Percentiles rank a stretch among this genome's conserved stretches.
Evolutionary conservation across 2,329 filamentous ascomycete genomes (phyloP).

Genomic region (Trichothecium roseum): DNA sequence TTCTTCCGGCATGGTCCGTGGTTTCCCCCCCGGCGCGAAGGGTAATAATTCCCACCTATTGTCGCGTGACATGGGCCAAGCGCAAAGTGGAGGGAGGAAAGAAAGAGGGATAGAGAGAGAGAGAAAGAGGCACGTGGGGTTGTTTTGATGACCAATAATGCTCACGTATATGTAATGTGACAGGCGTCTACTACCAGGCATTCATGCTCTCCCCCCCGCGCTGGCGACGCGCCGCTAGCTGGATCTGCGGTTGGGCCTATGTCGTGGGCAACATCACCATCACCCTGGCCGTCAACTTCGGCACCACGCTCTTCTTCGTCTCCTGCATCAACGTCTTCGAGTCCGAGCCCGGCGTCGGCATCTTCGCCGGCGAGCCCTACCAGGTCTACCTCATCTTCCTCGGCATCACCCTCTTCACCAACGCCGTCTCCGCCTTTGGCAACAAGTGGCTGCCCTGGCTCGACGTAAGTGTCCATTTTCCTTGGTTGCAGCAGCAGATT

Average conservation of each 20-base stretch:
- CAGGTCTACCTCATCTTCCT: constrained; percentile 65
- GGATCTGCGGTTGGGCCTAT: constrained; percentile 68
- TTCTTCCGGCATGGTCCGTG: neutral
- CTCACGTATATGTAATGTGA: neutral
- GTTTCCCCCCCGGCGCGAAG: too few relatives aligned
- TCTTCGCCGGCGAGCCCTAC: constrained; percentile 43
- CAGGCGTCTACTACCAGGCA: constrained; percentile 63
- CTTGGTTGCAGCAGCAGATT: neutral
- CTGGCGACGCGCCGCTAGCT: constrained; percentile 55
- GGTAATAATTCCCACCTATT: too few relatives aligned
- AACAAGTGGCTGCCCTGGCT: constrained; percentile 58
- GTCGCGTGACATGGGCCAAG: too few relatives aligned
- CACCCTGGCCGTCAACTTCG: constrained; percentile 74
- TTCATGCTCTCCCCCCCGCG: constrained; percentile 58
- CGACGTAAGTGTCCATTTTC: constrained; percentile 45
- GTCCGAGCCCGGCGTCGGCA: constrained; percentile 26
- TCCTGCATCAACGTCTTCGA: constrained; percentile 47
- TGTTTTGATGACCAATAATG: neutral
- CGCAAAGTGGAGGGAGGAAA: too few relatives aligned
- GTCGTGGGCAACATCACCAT: constrained; percentile 75
- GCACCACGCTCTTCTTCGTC: constrained; percentile 56
- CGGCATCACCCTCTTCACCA: constrained; percentile 53
- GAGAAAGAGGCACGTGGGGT: neutral
- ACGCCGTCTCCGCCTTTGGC: constrained; percentile 54
- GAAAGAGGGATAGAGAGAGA: too few relatives aligned